Base-by-base conservation (phyloP, 2,329 filamentous ascomycete genomes). In the Diaporthe longicolla region DNA sequence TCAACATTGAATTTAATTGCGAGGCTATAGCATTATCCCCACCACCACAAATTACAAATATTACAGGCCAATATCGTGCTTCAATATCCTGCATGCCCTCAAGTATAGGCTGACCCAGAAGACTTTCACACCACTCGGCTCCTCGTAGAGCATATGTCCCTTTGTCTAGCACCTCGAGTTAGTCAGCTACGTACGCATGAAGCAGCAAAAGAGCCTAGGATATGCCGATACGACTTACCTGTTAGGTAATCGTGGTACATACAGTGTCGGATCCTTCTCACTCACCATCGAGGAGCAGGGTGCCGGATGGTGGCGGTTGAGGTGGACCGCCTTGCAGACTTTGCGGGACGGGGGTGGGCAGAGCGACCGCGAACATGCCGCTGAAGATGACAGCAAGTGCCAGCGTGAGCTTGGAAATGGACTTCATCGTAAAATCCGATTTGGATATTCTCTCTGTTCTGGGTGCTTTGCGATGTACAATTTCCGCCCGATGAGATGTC, bases 321-420 rank as follows among this genome's bases (percentile, higher is more conserved):
- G n/a, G 8, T 11, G 26, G 5, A 65, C 35, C 5, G 19, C 61
- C 61, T 11, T 5, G 63, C 32, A 68, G 17, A 9, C 54, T 32
- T 26, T 68, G 63, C 9, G 63, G 32, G 32, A 37, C 15, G 24
- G 61, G 50, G 9, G 17, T 45, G 13, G 70, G 70, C 17, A 66
- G 59, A 48, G 71, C 59, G 10, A 50, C 26, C 1, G 37, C 40
- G 7, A 50, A 15, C 35, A 68, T 35, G 21, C 29, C 24, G 40
- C 24, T 58, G 61, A 61, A 50, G 37, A 57, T 57, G 17, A 50
- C 59, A 17, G 40, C 43, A 9, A 72, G 29, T 35, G 59, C 61
- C 71, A 72, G 40, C 17, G 26, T 29, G 40, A 69, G 9, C n/a
- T 45, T 69, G 26, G 52, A 58, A 29, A 50, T 4, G 52, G 26